Conservation (phyloP, 768 basidiomycete species). For the Roridomyces roridus region DNA sequence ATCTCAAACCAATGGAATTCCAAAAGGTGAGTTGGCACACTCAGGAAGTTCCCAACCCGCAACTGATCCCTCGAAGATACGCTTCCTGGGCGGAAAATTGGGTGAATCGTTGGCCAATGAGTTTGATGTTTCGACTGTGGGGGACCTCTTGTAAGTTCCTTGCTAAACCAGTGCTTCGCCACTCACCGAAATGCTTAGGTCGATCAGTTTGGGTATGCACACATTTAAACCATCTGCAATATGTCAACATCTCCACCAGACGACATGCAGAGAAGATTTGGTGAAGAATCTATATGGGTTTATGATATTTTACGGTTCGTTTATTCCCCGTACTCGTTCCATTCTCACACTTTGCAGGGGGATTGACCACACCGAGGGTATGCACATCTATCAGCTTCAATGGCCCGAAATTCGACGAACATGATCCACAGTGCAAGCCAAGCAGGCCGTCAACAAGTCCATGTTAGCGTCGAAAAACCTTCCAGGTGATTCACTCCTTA, state of each 20-base stretch:
- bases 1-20: slow-evolving; percentile 85
- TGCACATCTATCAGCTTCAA: neutral
- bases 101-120: slow-evolving; percentile 87
- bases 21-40: slow-evolving; percentile 75
- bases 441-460: slow-evolving; percentile 79
- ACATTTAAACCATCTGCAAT: neutral
- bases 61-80: slow-evolving; percentile 65
- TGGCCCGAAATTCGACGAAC: neutral
- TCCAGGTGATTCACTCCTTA: too few relatives aligned
- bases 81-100: slow-evolving; percentile 94
- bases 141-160: slow-evolving; percentile 88
- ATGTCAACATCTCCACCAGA: slow-evolving; percentile 49
- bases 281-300: slow-evolving; percentile 88
- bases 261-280: slow-evolving; percentile 82
- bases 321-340: neutral
- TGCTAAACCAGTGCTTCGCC: too few relatives aligned
- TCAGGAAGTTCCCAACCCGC: neutral
- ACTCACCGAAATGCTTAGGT: slow-evolving; percentile 33
- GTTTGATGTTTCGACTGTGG: slow-evolving; percentile 89
- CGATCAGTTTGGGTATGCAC: slow-evolving; percentile 60
- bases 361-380: slow-evolving; percentile 18
- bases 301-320: slow-evolving; percentile 86
- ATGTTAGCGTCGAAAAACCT: slow-evolving; percentile 98
- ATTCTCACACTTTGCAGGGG: slow-evolving; percentile 10
- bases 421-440: slow-evolving; percentile 76